These are phyloP conservation scores for Apiotrichum akiyoshidainum DNA, from an alignment of 1,284 basidiomycete genomes.

Conservation along the genomic window DNA sequence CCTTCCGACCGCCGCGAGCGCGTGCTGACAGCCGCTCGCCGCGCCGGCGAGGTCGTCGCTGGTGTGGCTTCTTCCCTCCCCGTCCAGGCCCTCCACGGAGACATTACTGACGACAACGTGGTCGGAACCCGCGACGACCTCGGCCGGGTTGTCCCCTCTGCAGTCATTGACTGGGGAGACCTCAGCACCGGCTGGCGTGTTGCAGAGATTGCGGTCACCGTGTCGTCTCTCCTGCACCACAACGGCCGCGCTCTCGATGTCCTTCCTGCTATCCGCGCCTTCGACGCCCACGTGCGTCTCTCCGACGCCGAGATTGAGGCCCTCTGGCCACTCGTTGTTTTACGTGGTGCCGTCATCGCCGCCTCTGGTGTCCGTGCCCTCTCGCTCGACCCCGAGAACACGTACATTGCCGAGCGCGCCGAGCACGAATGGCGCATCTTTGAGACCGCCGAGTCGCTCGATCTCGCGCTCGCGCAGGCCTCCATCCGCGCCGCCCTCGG, in stretches of 20 bases:
- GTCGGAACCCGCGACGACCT: conserved; percentile 12
- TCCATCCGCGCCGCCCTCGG: conserved; percentile 7
- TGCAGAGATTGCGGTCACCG: conserved; percentile 13
- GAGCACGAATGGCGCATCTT: conserved; percentile 15
- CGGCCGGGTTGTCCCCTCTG: conserved; percentile 4
- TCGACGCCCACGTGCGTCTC: conserved; percentile 1
- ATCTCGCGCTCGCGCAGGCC: neutral
- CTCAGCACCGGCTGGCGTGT: conserved; percentile 14
- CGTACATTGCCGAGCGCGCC: conserved; percentile 7
- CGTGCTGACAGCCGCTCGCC: neutral
- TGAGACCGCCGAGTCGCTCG: conserved; percentile 2
- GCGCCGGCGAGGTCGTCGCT: conserved; percentile 3
- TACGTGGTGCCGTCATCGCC: conserved; percentile 12
- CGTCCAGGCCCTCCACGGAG: conserved; percentile 15
- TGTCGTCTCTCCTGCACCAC: conserved; percentile 15
- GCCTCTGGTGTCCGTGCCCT: conserved; percentile 9
- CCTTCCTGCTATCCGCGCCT: conserved; percentile 11
- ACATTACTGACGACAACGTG: conserved; percentile 21
- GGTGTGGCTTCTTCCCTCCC: neutral
- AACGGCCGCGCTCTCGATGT: conserved; percentile 1
- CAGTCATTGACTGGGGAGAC: conserved; percentile 20
- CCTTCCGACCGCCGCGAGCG: neutral
- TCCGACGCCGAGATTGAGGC: conserved; percentile 11
- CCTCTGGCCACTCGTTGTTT: conserved; percentile 16
- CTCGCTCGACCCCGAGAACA: conserved; percentile 11